Percentiles rank a stretch among this genome's conserved stretches.
Evolutionary conservation across 345 rosid species (phyloP).

Genomic region (Anacardium occidentale): DNA sequence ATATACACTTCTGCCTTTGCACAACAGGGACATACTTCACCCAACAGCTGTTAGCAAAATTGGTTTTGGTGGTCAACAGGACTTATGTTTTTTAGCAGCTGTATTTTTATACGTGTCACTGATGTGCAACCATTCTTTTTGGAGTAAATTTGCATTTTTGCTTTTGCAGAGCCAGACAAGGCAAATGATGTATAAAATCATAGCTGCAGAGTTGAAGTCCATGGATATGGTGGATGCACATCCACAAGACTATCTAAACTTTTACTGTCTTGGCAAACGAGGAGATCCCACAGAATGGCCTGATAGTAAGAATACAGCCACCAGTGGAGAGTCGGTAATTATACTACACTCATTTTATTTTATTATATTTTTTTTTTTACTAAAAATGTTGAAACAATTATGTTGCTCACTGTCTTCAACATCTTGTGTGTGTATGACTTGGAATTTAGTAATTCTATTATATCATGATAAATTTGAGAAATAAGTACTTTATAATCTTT

Average conservation of each 20-base stretch:
- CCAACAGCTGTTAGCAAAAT: neutral
- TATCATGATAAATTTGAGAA: neutral
- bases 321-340: conserved; percentile 41
- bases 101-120: neutral
- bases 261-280: conserved; percentile 79
- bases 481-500: neutral
- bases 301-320: conserved; percentile 8
- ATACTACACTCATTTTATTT: neutral
- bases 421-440: neutral
- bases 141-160: neutral
- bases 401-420: neutral
- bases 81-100: neutral
- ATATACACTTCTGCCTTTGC: neutral
- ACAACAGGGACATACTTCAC: neutral
- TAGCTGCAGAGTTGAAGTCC: conserved; percentile 61
- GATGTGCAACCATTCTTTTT: neutral
- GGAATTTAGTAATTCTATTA: neutral
- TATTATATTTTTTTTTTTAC: neutral
- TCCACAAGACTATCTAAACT: conserved; percentile 77
- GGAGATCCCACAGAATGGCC: conserved; percentile 46
- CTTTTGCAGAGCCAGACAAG: conserved; percentile 65
- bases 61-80: neutral
- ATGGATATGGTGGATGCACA: conserved; percentile 46
- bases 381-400: conserved; percentile 8
- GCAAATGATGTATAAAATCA: conserved; percentile 78